Evolutionary conservation across 2,329 filamentous ascomycete species (phyloP), one percentile per base, ranked within the genome.

Genomic region (Neonectria ditissima): DNA sequence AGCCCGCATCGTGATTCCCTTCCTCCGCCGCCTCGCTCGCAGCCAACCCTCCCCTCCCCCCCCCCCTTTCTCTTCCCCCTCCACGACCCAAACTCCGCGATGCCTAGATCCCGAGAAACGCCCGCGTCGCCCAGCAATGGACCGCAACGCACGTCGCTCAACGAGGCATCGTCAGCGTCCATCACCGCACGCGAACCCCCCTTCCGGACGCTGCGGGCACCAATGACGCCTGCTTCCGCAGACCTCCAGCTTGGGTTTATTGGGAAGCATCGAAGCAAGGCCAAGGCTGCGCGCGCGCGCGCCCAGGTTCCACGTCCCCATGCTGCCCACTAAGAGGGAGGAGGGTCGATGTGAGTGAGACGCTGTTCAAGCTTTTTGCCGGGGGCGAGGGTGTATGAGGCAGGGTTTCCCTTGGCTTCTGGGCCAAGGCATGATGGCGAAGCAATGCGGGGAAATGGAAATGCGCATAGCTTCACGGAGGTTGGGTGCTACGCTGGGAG

Each of bases 171-270:
- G 54, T 60, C 59, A 63, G 52, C 48, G 55, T 59, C 55, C 52
- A 51, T 58, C 55, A 26, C 37, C 58, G 57, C 56, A 65, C 65
- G 53, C 55, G 51, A 69, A 53, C 67, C 70, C 66, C 69, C 67
- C 67, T 59, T 51, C 32, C 53, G 22, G 26, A 62, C 52, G 63
- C 61, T 72, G 70, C 70, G 70, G 70, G 70, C 70, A 72, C 70
- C 70, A 72, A 72, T 72, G 51, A 54, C 51, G 53, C 20, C 63
- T 48, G 30, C 60, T 55, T 62, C 47, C 9, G 20, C 37, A 47
- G 44, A n/a, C 61, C 56, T 70, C 24, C 70, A 68, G 67, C 59
- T 56, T 54, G 32, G 59, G 62, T 47, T 47, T 26, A 4, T 28
- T 41, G 37, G 32, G 54, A 53, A 44, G 65, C 51, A 41, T 20